Evolutionary conservation across 768 basidiomycete species (phyloP).

Genomic region (Tylopilus rubrobrunneus): DNA sequence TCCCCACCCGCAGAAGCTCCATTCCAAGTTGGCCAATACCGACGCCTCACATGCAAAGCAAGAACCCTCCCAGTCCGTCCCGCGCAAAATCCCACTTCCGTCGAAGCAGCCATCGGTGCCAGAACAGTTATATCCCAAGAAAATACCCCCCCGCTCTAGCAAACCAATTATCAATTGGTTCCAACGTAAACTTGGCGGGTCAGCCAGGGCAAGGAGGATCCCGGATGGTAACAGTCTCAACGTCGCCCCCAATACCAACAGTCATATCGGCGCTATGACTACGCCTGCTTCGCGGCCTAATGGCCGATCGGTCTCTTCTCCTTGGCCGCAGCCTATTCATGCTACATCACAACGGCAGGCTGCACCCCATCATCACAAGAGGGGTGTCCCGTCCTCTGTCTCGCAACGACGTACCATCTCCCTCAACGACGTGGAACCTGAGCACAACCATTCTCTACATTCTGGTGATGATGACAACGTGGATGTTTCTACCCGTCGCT

Average conservation of each 20-base stretch:
- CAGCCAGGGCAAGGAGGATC: slow-evolving; percentile 53
- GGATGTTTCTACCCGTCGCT: slow-evolving; percentile 49
- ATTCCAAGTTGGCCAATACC: slow-evolving; percentile 10
- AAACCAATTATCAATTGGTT: slow-evolving; percentile 91
- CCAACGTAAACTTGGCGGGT: slow-evolving; percentile 78
- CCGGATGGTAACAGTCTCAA: slow-evolving; percentile 29
- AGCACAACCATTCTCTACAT: slow-evolving; percentile 34
- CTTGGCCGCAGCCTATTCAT: slow-evolving; percentile 20
- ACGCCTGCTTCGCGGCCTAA: slow-evolving; percentile 18
- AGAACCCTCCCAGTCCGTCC: slow-evolving; percentile 13
- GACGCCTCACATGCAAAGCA: slow-evolving; percentile 12
- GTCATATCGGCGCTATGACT: slow-evolving; percentile 8
- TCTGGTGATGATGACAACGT: slow-evolving; percentile 37
- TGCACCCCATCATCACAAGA: slow-evolving; percentile 14
- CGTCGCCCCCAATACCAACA: slow-evolving; percentile 12
- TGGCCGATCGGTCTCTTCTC: slow-evolving; percentile 30
- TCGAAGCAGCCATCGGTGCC: slow-evolving; percentile 24
- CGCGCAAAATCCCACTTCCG: slow-evolving; percentile 16
- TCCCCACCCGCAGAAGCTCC: slow-evolving; percentile 10
- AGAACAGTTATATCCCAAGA: slow-evolving; percentile 48
- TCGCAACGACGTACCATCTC: slow-evolving; percentile 59
- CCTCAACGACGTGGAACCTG: slow-evolving; percentile 55
- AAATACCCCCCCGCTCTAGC: slow-evolving; percentile 63
- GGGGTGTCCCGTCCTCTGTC: slow-evolving; percentile 17
- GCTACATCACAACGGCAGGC: slow-evolving; percentile 27